Evolutionary conservation across 2,329 filamentous ascomycete genomes (phyloP), one percentile per base, ranked within the genome.

Genomic region (Parastagonospora avenae): DNA sequence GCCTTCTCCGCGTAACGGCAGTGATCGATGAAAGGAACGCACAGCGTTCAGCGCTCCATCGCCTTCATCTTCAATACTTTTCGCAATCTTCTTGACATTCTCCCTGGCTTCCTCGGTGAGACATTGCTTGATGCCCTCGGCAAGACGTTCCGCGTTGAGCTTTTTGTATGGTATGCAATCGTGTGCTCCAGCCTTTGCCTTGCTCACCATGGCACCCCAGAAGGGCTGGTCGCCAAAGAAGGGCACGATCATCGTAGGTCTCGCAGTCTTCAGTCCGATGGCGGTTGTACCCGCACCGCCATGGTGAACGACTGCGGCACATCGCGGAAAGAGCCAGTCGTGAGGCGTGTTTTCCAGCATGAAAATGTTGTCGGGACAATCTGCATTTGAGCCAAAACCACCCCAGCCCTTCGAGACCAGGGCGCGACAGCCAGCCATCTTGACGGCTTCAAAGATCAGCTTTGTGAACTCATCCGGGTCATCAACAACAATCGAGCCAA

Each of bases 221-320:
- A 92, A 92, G 42, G 87, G 82, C 69, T 92, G 89, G 64, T 92
- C 89, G 2, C 89, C 89, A 58, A 92, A 92, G 73, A 92, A 92
- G 0, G 89, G 89, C 2, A 92, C 86, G 24, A 91, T 82, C 83
- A 91, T 88, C 4, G 86, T 90, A 0, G 89, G 89, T 61, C 82
- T 84, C 3, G 82, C 89, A 55, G 82, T 87, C 67, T 88, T 89
- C 29, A 92, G 77, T 1, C 87, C 87, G 40, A 88, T 88, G 1
- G 89, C 89, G 0, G 88, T 90, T 0, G 89, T 92, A 2, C 89
- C 89, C 0, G 89, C 89, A 10, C 89, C 89, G n/a, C 89, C 89
- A 56, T 91, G 89, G 54, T 90, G 89, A 1, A 91, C 83, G 3
- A 87, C 87, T 0, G 85, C 86, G 38, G 76, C 77, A 4, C 90